These are phyloP conservation scores for Suillus decipiens DNA, from an alignment of 768 basidiomycete genomes.

Conservation along the genomic window DNA sequence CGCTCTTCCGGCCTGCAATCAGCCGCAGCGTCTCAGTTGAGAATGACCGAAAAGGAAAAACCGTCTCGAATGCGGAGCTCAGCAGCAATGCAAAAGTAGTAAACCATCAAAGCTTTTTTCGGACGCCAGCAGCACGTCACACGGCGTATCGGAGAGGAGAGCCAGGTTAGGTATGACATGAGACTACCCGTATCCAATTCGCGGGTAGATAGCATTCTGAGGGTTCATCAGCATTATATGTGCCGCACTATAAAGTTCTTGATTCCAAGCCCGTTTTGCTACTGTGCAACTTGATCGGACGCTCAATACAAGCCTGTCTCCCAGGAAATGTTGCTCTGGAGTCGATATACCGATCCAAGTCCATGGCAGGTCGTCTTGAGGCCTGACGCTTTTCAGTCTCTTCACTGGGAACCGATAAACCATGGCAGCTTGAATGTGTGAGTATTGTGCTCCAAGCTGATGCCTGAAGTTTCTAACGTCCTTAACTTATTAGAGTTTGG, in stretches of 20 bases:
- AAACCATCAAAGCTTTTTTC: too few species aligned
- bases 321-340: constrained; percentile 13
- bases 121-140: too few species aligned
- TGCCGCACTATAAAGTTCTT: not conserved
- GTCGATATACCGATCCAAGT: constrained; percentile 5
- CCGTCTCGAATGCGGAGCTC: too few species aligned
- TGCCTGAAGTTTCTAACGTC: not conserved
- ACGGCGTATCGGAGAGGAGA: too few species aligned
- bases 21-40: too few species aligned
- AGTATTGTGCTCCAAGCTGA: not conserved
- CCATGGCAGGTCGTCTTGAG: constrained; percentile 14
- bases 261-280: not conserved
- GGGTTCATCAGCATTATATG: too few species aligned
- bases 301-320: not conserved
- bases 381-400: not conserved
- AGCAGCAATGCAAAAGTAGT: too few species aligned
- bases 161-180: too few species aligned
- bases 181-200: too few species aligned
- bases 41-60: too few species aligned
- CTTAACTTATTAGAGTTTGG: constrained; percentile 3
- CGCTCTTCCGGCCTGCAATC: too few species aligned
- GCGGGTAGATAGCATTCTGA: too few species aligned
- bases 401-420: not conserved
- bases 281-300: not conserved
- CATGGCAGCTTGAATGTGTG: not conserved